A percentile compares a stretch with the other conserved stretches of the same genome.
phyloP scores from a whole-genome alignment of 148 eudicot genomes.

The Rhododendron kiyosumense region DNA sequence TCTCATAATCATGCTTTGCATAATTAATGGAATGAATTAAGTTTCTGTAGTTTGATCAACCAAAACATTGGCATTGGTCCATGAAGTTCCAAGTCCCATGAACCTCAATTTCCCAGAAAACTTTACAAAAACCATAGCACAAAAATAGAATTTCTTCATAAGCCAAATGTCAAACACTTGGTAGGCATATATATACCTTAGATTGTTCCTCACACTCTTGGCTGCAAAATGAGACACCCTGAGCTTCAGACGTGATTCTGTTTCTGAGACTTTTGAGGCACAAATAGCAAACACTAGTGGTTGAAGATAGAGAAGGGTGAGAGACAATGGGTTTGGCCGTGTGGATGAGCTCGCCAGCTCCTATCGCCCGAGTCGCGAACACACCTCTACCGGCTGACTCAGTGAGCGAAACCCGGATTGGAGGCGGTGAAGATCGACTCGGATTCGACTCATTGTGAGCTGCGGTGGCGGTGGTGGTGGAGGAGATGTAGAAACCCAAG shows the following conservation, averaged over 20 bases:
- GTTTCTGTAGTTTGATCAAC: not conserved
- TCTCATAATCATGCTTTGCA: not conserved
- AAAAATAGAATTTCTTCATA: not conserved
- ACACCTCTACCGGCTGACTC: constrained; percentile 79
- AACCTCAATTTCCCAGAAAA: not conserved
- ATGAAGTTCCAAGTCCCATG: not conserved
- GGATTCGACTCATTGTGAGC: not conserved
- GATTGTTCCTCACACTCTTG: constrained; percentile 52
- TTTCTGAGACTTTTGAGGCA: constrained; percentile 44
- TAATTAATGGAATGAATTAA: not conserved
- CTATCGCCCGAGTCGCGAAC: constrained; percentile 62
- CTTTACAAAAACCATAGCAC: not conserved
- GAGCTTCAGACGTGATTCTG: constrained; percentile 6
- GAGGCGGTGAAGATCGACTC: not conserved
- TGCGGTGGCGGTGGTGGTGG: not conserved
- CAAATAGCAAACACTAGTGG: constrained; percentile 50
- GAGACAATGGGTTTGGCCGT: constrained; percentile 68
- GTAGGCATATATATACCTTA: constrained; percentile 35
- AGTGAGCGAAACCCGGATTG: constrained; percentile 39
- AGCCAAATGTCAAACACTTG: constrained; percentile 38
- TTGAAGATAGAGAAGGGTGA: constrained; percentile 56
- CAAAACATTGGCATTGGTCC: not conserved
- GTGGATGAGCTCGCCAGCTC: constrained; percentile 74
- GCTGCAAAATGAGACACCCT: constrained; percentile 42
- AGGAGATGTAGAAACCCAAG: not conserved